Base-by-base conservation (phyloP, 1,284 basidiomycete genomes). In the Sphaerobolus stellatus region DNA sequence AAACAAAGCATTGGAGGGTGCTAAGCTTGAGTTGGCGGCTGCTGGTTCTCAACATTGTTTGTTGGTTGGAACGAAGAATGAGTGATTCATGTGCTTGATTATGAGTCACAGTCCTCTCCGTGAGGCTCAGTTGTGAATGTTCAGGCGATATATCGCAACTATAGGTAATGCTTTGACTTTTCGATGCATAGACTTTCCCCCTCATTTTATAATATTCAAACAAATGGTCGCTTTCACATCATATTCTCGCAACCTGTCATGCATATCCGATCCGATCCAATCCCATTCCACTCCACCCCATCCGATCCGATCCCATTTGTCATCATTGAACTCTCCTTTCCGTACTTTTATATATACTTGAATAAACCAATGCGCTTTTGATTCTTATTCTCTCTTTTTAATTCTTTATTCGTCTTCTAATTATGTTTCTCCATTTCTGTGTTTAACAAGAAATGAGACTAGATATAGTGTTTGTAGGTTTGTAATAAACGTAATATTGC, bases 1-100 rank as follows among this genome's bases (percentile, higher is more conserved):
- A 20, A 54, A 49, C 59, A 68, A 68, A 59, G 59, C 61, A 44
- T 62, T 75, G 43, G 66, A 69, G 30, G 71, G 70, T 14, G 76
- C 71, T 66, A 59, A 66, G 38, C 66, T 75, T 34, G 69, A 74
- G 49, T 61, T 64, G 41, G 69, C 69, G 31, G 65, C 68, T 18
- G 72, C 75, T 1, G 76, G 75, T 14, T 75, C 75, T 1, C 75
- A 77, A 61, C 76, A 78, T 63, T 75, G 71, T 59, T 60, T 75
- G 16, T 64, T 75, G n/a, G 48, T 62, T 18, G 60, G 47, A 24
- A 40, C 33, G 13, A 54, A 54, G 22, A 24, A 13, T 16, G n/a
- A 27, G 13, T 51, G 16, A 25, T 46, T 36, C 33, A 25, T 50
- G 9, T 22, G 18, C 36, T 44, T 53, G 34, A 9, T 48, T 29